phyloP scores from a whole-genome alignment of 345 rosid species.

The Erysimum cheiranthoides region DNA sequence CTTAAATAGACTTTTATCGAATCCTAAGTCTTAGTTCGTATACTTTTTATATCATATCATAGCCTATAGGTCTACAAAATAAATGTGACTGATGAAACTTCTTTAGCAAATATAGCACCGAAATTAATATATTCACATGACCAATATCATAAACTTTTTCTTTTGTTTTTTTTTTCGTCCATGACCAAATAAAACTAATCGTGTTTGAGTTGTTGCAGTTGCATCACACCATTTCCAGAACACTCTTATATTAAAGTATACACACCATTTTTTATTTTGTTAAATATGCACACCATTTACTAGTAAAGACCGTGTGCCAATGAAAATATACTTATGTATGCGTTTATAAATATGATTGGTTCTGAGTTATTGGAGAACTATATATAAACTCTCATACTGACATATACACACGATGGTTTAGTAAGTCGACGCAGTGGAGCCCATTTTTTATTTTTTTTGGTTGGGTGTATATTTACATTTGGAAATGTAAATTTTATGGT shows the following conservation, averaged over 20 bases:
- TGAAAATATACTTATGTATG: background rate
- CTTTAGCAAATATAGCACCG: constrained; percentile 18
- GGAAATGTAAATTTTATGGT: constrained; percentile 28
- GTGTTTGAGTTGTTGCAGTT: constrained; percentile 15
- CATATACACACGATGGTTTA: constrained; percentile 25
- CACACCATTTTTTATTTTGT: background rate
- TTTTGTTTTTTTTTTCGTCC: background rate
- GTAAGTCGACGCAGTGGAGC: constrained; percentile 38
- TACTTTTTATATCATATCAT: constrained; percentile 27
- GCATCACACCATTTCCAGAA: constrained; percentile 27
- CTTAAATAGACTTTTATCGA: constrained; percentile 33
- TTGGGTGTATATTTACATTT: constrained; percentile 33
- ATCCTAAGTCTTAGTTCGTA: constrained; percentile 39
- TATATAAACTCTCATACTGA: constrained; percentile 5
- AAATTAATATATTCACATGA: constrained; percentile 26
- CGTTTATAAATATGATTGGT: constrained; percentile 20
- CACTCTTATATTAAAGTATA: background rate
- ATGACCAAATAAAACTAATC: background rate
- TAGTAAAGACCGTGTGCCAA: constrained; percentile 22
- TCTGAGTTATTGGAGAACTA: constrained; percentile 20
- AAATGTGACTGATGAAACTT: constrained; percentile 35
- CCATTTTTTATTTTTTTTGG: constrained; percentile 13
- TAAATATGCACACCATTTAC: background rate
- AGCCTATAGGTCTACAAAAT: constrained; percentile 16
- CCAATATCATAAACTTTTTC: background rate